These are phyloP conservation scores for Backusella westeae DNA, from an alignment of 192 early-diverging fungal species.

Conservation along the genomic window DNA sequence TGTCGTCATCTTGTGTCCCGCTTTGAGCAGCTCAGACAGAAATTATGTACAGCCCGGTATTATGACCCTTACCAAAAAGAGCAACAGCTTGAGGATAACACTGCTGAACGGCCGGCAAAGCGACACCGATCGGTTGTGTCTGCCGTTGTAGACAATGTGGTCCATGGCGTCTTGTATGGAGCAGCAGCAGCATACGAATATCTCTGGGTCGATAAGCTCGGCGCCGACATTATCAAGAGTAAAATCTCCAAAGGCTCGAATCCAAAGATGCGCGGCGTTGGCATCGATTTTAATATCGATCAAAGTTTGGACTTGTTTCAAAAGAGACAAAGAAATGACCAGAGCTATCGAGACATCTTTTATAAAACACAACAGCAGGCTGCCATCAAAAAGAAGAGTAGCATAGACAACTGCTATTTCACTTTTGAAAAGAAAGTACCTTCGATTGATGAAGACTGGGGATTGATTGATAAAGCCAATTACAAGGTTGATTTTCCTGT, in stretches of 20 bases:
- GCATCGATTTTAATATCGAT: constrained; percentile 9
- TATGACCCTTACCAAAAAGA: constrained; percentile 15
- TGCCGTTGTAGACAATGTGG: background rate
- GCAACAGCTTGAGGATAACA: background rate
- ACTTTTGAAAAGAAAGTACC: background rate
- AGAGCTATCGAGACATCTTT: constrained; percentile 3
- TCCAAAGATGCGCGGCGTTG: constrained; percentile 9
- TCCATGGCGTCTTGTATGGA: background rate
- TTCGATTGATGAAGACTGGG: constrained; percentile 7
- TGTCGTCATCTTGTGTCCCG: constrained; percentile 1
- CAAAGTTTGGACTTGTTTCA: background rate
- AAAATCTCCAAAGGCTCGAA: background rate
- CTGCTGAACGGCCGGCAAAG: background rate
- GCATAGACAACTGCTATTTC: background rate
- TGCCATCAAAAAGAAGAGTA: background rate
- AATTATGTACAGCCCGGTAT: constrained; percentile 2
- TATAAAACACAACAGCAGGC: background rate
- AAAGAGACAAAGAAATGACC: background rate
- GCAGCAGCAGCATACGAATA: constrained; percentile 9
- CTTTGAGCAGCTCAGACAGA: constrained; percentile 2
- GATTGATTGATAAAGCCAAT: constrained; percentile 3
- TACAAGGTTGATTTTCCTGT: constrained; percentile 6
- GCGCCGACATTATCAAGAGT: background rate
- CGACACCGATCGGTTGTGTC: constrained; percentile 6
- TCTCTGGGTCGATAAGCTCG: background rate